A percentile compares a stretch with the other conserved stretches of the same genome.
Conservation (phyloP, 768 basidiomycete species). For the Lenzites betulinus region DNA sequence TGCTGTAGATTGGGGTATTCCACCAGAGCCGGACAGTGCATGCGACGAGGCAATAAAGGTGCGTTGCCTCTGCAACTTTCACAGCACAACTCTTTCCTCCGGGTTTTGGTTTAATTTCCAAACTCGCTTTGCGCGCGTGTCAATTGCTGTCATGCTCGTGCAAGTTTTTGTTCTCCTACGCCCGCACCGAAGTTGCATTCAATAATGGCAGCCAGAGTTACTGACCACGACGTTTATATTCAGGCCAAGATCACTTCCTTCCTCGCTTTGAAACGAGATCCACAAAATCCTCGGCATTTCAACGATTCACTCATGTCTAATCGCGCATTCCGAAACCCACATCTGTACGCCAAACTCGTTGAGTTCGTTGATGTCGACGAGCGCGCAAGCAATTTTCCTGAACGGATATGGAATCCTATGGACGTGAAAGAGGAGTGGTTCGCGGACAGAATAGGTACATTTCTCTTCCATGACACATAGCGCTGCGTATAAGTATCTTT, state of each 20-base stretch:
- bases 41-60: slow-evolving; percentile 70
- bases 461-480: background rate
- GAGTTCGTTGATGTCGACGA: slow-evolving; percentile 94
- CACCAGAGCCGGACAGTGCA: slow-evolving; percentile 51
- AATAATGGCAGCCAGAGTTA: too few relatives aligned
- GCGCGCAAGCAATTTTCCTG: slow-evolving; percentile 78
- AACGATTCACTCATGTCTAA: slow-evolving; percentile 95
- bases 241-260: slow-evolving; percentile 86
- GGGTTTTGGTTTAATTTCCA: too few relatives aligned
- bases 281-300: slow-evolving; percentile 77
- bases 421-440: slow-evolving; percentile 69
- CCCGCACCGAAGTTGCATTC: too few relatives aligned
- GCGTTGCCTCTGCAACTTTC: slow-evolving; percentile 21
- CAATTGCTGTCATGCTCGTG: too few relatives aligned
- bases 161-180: too few relatives aligned
- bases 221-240: too few relatives aligned
- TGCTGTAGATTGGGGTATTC: slow-evolving; percentile 77
- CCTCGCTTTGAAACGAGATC: slow-evolving; percentile 65
- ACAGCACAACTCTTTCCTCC: too few relatives aligned
- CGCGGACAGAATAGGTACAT: slow-evolving; percentile 77
- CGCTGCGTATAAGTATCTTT: background rate
- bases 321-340: slow-evolving; percentile 93
- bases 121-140: too few relatives aligned
- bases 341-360: slow-evolving; percentile 93
- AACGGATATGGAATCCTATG: slow-evolving; percentile 71